Base-by-base conservation (phyloP, 257 asterid genomes). In the Petrea volubilis region DNA sequence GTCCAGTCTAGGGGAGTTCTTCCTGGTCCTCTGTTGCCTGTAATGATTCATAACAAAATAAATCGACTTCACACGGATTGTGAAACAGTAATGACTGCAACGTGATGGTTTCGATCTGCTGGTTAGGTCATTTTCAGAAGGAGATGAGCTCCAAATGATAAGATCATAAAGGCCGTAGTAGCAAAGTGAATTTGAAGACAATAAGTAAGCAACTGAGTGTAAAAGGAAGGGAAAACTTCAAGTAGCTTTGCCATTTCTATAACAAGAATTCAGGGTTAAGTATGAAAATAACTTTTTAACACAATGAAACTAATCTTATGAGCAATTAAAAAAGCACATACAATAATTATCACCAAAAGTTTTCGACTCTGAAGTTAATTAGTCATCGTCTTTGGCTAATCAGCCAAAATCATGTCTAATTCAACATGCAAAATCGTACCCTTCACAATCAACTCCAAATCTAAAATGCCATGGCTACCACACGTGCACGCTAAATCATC, bases 1-100 rank as follows among this genome's bases (percentile, higher is more conserved):
- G 92, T 88, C 99, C 99, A 94, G 87, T 94, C 98, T 57, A 94
- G 64, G 5, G 98, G 99, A 29, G 97, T 88, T 78, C 99, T 77
- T 38, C 99, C 99, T 0, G 99, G 97, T 5, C 99, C 99, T 79
- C 99, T 74, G 43, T 88, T 94, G 55, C 99, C 99, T 94, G 81
- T 60, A 25, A 52, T 38, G 21, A 29, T 18, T 29, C 59, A 40
- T 47, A 18, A 8, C 12, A 40, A 40, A 40, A 40, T 40, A 8
- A 8, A 40, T 40, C 38, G 7, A 4, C 14, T 40, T 40, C 46
- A 40, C 12, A 18, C 17, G 20, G 2, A 44, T 14, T 13, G 14
- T 44, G 24, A 47, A 47, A 47, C 13, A 40, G 18, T 3, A 44
- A 44, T 12, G 17, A 44, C 12, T 12, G 50, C 50, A 44, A 44